Evolutionary conservation across 2,329 filamentous ascomycete species (phyloP), one percentile per base, ranked within the genome.

Genomic region (Daldinia eschscholtzii): DNA sequence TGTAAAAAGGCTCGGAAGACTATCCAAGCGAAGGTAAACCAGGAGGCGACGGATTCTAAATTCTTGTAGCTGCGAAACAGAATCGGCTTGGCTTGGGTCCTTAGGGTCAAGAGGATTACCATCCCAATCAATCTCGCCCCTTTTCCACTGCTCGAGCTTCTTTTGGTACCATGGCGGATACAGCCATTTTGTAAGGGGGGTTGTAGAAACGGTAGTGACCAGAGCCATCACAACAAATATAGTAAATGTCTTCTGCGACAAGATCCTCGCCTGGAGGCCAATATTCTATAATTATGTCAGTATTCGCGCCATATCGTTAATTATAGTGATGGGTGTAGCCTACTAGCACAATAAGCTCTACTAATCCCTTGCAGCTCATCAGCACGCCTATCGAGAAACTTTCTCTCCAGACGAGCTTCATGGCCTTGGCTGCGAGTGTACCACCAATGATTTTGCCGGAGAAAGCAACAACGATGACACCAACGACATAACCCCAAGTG

Each of bases 321-420:
- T 18, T 15, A 30, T 35, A 73, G 13, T 71, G 53, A 57, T 23
- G 56, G 70, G 52, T 65, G 57, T 23, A 30, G 77, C 89, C 81
- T 84, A 94, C 93, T 79, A 97, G 80, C n/a, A 98, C 94, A 78
- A 98, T 98, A 59, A 98, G 83, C 79, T 98, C 94, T 0, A 98
- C 94, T 9, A 98, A 85, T 75, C 95, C 95, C 80, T 98, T 98
- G 80, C 95, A 98, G 81, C 93, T 97, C 95, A 98, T 98, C 75
- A 98, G 81, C 15, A 91, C 89, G 13, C 95, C 95, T 72, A 98
- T 96, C 1, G 93, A 89, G 35, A 97, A 88, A 64, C 92, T 94
- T 79, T 98, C 95, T 66, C 94, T 88, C 95, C 95, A 98, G 1
- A 97, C 86, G 57, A 98, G 84, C 28, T 92, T 93, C 74, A 89